These are phyloP conservation scores for Dicorynia guianensis DNA, from an alignment of 306 rosid species.

Conservation along the genomic window DNA sequence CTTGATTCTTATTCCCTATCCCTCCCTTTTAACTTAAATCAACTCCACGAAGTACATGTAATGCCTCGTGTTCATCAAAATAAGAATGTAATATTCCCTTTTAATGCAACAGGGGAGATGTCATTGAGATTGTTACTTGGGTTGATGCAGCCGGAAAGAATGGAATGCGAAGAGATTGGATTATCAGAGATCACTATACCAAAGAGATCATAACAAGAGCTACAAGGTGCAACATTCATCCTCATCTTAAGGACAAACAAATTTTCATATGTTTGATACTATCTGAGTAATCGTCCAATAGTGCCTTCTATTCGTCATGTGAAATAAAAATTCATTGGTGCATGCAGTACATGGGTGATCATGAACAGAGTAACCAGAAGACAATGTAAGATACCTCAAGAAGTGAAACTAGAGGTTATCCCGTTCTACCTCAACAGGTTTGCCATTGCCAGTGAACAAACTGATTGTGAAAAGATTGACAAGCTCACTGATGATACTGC, in stretches of 20 bases:
- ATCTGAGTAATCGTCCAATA: too few relatives aligned
- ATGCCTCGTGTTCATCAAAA: too few relatives aligned
- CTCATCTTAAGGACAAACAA: not conserved
- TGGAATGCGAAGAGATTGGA: conserved; percentile 97
- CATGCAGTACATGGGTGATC: conserved; percentile 87
- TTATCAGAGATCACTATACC: conserved; percentile 75
- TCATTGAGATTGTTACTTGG: conserved; percentile 92
- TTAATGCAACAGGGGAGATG: conserved; percentile 79
- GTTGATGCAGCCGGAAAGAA: conserved; percentile 92
- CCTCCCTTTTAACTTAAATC: too few relatives aligned
- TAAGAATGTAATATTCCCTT: too few relatives aligned
- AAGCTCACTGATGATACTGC: conserved; percentile 77
- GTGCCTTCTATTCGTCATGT: too few relatives aligned
- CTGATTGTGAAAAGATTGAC: conserved; percentile 69
- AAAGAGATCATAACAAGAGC: conserved; percentile 80
- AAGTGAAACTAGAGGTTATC: conserved; percentile 71
- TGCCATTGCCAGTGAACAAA: conserved; percentile 59
- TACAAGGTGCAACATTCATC: conserved; percentile 63
- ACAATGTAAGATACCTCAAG: conserved; percentile 75
- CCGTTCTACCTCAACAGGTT: conserved; percentile 75
- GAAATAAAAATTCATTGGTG: too few relatives aligned
- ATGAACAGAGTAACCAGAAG: conserved; percentile 95
- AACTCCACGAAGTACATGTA: too few relatives aligned
- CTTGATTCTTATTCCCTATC: too few relatives aligned
- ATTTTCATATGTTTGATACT: too few relatives aligned